phyloP scores from a whole-genome alignment of 1,284 basidiomycete genomes.

The Puccinia triticina region DNA sequence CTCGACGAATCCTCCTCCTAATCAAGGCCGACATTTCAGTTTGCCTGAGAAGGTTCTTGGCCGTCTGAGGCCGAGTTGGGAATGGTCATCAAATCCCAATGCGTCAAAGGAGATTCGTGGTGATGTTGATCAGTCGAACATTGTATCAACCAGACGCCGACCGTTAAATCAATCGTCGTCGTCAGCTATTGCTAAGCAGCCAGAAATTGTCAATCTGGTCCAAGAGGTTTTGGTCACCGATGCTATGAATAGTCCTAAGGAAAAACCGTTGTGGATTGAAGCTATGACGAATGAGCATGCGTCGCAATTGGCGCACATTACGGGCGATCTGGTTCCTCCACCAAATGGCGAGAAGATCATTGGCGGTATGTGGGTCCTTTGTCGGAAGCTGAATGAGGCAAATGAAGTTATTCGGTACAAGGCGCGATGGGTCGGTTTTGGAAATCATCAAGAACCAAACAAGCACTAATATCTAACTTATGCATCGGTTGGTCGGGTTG shows the following conservation, averaged over 20 bases:
- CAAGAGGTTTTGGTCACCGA: not conserved
- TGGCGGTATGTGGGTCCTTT: slow-evolving; percentile 40
- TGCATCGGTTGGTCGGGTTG: not conserved
- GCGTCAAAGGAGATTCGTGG: too few relatives aligned
- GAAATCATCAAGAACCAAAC: slow-evolving; percentile 17
- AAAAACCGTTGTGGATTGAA: slow-evolving; percentile 5
- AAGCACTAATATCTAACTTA: slow-evolving; percentile 19
- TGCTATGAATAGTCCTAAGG: not conserved
- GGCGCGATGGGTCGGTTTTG: slow-evolving; percentile 20
- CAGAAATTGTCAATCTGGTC: not conserved
- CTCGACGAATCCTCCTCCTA: not conserved
- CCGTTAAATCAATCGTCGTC: too few relatives aligned
- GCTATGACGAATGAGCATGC: slow-evolving; percentile 24
- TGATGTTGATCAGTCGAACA: not conserved
- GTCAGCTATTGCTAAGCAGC: not conserved
- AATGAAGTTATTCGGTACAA: slow-evolving; percentile 14
- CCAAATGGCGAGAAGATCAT: slow-evolving; percentile 17
- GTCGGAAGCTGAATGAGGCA: slow-evolving; percentile 20
- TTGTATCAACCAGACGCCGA: not conserved
- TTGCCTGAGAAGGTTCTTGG: not conserved
- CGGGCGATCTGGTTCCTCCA: slow-evolving; percentile 10
- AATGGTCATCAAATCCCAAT: not conserved
- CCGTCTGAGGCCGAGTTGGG: not conserved
- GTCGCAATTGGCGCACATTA: not conserved
- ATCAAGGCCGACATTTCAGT: not conserved